Evolutionary conservation across 2,329 filamentous ascomycete genomes (phyloP).

Genomic region (Eutypella sp.): DNA sequence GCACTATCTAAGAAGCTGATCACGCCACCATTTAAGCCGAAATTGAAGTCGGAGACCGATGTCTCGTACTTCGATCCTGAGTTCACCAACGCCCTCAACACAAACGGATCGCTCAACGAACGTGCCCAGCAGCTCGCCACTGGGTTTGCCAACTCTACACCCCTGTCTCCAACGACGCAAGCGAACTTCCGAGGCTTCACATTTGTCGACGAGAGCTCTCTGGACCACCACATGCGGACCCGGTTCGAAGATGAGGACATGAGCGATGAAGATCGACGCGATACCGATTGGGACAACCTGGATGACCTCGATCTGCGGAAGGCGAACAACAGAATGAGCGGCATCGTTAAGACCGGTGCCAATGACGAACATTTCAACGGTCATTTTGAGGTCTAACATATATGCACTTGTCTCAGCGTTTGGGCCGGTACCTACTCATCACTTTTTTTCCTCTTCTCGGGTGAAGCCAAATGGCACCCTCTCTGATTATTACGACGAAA

Average conservation of each 20-base stretch:
- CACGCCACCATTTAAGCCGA: slow-evolving; percentile 95
- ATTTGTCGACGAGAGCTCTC: slow-evolving; percentile 94
- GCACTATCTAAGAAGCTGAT: slow-evolving; percentile 85
- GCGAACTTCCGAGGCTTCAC: slow-evolving; percentile 98
- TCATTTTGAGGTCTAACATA: slow-evolving; percentile 52
- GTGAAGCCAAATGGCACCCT: not conserved
- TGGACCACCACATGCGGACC: slow-evolving; percentile 75
- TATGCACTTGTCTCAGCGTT: slow-evolving; percentile 30
- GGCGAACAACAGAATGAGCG: slow-evolving; percentile 60
- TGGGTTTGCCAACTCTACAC: slow-evolving; percentile 84
- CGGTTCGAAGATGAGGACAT: slow-evolving; percentile 53
- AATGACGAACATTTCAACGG: slow-evolving; percentile 59
- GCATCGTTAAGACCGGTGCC: slow-evolving; percentile 51
- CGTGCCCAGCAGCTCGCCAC: slow-evolving; percentile 81
- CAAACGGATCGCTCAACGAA: slow-evolving; percentile 82
- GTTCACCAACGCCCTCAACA: slow-evolving; percentile 91
- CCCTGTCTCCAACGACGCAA: slow-evolving; percentile 90
- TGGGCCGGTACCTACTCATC: not conserved
- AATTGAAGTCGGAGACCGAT: slow-evolving; percentile 91
- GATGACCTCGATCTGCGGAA: slow-evolving; percentile 49
- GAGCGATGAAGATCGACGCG: slow-evolving; percentile 46
- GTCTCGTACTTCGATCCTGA: slow-evolving; percentile 98
- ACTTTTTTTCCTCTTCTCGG: slow-evolving; percentile 1
- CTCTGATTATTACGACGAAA: slow-evolving; percentile 1
- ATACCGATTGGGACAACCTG: slow-evolving; percentile 56